Conservation (phyloP, 148 eudicot genomes). For the Amaranthus palmeri region DNA sequence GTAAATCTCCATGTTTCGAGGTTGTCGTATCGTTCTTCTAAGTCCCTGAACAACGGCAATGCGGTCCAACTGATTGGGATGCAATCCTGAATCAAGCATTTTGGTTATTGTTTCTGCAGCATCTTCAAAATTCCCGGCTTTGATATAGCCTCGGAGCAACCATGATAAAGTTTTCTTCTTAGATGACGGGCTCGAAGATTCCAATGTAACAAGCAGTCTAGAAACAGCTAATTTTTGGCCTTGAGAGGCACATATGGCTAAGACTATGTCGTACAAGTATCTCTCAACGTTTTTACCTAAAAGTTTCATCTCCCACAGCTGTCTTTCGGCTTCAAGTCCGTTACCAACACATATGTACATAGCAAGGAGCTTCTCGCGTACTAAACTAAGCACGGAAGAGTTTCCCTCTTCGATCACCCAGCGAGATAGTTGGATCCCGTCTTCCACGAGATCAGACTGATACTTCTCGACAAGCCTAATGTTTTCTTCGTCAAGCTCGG, state of each 20-base stretch:
- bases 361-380: conserved; percentile 77
- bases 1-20: conserved; percentile 54
- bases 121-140: conserved; percentile 63
- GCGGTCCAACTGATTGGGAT: conserved; percentile 62
- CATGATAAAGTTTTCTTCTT: conserved; percentile 71
- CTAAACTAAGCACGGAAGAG: conserved; percentile 44
- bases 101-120: conserved; percentile 63
- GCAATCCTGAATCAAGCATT: conserved; percentile 69
- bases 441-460: conserved; percentile 53
- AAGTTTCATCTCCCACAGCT: conserved; percentile 80
- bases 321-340: conserved; percentile 72
- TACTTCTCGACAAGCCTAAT: conserved; percentile 49
- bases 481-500: conserved; percentile 48
- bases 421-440: conserved; percentile 57
- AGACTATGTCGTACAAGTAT: conserved; percentile 70
- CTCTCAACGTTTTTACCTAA: conserved; percentile 53
- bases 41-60: conserved; percentile 77
- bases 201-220: conserved; percentile 61
- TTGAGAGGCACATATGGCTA: conserved; percentile 86
- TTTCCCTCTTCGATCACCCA: conserved; percentile 64
- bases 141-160: conserved; percentile 82
- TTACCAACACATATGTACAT: conserved; percentile 83
- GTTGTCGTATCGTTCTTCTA: conserved; percentile 48
- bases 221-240: conserved; percentile 43
- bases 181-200: conserved; percentile 44